Base-by-base conservation (phyloP, 1,284 basidiomycete genomes). In the Boletus mariae region DNA sequence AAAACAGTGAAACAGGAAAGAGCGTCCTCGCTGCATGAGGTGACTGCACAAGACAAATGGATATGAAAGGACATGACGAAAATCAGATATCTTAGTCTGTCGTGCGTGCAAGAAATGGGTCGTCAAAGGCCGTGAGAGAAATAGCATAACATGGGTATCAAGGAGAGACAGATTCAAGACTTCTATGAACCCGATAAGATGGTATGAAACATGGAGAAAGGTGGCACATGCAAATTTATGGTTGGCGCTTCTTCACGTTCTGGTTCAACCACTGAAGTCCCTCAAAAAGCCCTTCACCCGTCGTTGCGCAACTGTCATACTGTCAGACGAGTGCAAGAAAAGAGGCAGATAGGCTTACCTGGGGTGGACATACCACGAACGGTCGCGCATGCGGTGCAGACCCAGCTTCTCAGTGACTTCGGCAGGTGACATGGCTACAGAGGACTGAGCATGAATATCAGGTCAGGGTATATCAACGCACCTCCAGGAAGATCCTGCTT, bases 401-500 rank as follows among this genome's bases (percentile, higher is more conserved):
- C 94, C 95, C 40, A 99, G 77, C 72, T 96, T 97, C 74, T 99
- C 97, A 9, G 97, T 99, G 37, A 99, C 94, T 72, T 99, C 96
- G 11, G 96, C 94, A 29, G 96, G 97, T 31, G 94, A 94, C 95
- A 99, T 98, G 35, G 96, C 96, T 59, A 13, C 45, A 23, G 45
- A 54, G 55, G 54, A 43, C 45, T 59, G 38, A 56, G 41, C 15
- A 20, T 42, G 28, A 28, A 34, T 15, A 15, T n/a, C 20, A 28
- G 41, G 28, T 15, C 23, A 46, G 31, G 35, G 1, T 31, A 31
- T n/a, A 5, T 6, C 15, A 82, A 62, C 58, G 5, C 64, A 96
- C 94, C 94, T 68, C 93, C 94, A 13, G 94, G 94, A 59, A 99
- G 75, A 83, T 99, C 97, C 75, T 99, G 97, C 77, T 99, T 99